These are phyloP conservation scores for Paramyrothecium roridum DNA, from an alignment of 2,329 filamentous ascomycete species.

Conservation along the genomic window DNA sequence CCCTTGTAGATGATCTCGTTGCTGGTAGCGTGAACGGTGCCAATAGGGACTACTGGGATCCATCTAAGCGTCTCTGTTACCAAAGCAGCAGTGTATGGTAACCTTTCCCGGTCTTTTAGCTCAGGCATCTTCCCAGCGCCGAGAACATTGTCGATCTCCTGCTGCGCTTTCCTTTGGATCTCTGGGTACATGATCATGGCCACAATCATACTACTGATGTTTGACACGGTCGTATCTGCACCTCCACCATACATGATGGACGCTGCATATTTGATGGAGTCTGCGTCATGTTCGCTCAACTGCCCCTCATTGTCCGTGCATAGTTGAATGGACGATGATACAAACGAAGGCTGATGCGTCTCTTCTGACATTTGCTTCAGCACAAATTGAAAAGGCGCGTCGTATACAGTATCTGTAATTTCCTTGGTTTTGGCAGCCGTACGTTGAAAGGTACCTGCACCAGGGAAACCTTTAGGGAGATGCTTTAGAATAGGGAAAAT, in stretches of 20 bases:
- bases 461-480: constrained; percentile 25
- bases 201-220: constrained; percentile 1
- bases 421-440: constrained; percentile 2
- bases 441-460: constrained; percentile 21
- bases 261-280: constrained; percentile 12
- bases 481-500: constrained; percentile 22
- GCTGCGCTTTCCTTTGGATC: constrained; percentile 7
- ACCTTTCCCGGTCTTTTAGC: constrained; percentile 29
- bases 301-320: constrained; percentile 12
- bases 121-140: constrained; percentile 27
- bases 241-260: background rate
- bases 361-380: constrained; percentile 16
- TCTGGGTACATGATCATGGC: constrained; percentile 8
- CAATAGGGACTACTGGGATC: constrained; percentile 25
- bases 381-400: constrained; percentile 27
- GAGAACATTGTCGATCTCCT: constrained; percentile 10
- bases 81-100: constrained; percentile 38
- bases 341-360: constrained; percentile 17
- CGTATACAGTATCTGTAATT: background rate
- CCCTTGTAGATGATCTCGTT: constrained; percentile 11
- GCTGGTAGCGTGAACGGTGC: constrained; percentile 7
- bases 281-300: too few relatives aligned
- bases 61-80: constrained; percentile 41
- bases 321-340: constrained; percentile 11
- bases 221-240: constrained; percentile 5